Conservation (phyloP, 179 eudicot species). For the Amaranthus tricolor region DNA sequence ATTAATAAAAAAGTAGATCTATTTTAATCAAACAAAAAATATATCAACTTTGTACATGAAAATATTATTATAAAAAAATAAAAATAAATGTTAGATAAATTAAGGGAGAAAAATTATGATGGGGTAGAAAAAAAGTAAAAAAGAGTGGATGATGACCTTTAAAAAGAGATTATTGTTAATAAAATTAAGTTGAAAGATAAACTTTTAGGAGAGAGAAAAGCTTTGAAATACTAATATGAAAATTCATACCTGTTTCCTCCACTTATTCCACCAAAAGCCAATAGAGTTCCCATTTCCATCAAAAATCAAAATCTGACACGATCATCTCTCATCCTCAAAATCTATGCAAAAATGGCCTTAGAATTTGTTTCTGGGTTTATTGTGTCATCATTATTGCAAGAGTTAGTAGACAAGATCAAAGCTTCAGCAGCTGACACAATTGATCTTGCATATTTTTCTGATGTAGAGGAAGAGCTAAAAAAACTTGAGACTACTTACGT, state of each 20-base stretch:
- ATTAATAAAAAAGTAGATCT: too few relatives aligned
- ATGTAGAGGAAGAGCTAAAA: slow-evolving; percentile 22
- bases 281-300: neutral
- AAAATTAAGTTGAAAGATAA: too few relatives aligned
- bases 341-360: slow-evolving; percentile 14
- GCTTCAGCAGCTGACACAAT: slow-evolving; percentile 22
- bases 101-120: too few relatives aligned
- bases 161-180: too few relatives aligned
- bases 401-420: slow-evolving; percentile 23
- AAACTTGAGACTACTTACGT: slow-evolving; percentile 17
- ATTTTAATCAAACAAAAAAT: too few relatives aligned
- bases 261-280: slow-evolving; percentile 1
- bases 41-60: too few relatives aligned
- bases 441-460: slow-evolving; percentile 14
- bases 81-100: too few relatives aligned
- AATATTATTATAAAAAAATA: too few relatives aligned
- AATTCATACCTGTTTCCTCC: neutral
- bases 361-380: slow-evolving; percentile 25
- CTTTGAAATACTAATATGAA: neutral
- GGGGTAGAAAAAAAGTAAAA: too few relatives aligned
- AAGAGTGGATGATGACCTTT: too few relatives aligned
- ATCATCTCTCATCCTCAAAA: neutral
- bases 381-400: slow-evolving; percentile 20
- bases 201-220: too few relatives aligned
- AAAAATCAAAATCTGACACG: neutral